Conservation (phyloP, 1,284 basidiomycete species). For the Leucocoprinus gongylophorus region DNA sequence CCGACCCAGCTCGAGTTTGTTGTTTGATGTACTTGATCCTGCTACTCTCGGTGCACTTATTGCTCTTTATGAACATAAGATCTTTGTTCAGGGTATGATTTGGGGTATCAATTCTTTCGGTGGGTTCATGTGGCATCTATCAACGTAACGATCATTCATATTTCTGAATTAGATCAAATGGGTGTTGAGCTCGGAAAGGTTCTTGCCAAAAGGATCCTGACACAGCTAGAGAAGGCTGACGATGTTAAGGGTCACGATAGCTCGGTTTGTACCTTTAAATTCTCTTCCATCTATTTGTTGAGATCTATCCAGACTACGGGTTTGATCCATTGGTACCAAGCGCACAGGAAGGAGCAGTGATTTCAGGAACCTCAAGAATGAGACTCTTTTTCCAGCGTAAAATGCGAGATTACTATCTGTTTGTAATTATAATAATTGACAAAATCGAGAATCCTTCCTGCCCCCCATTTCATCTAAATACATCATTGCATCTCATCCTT, state of each 20-base stretch:
- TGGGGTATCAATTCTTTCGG: conserved; percentile 99
- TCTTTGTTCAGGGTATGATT: conserved; percentile 93
- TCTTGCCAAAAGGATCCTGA: conserved; percentile 91
- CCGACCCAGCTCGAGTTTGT: conserved; percentile 93
- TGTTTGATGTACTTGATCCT: conserved; percentile 92
- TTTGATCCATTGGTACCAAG: conserved; percentile 92
- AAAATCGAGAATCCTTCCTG: no score
- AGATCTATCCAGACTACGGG: conserved; percentile 66
- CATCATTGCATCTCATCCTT: no score
- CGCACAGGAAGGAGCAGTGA: conserved; percentile 63
- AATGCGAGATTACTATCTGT: background rate
- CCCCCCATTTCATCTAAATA: no score
- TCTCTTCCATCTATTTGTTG: background rate
- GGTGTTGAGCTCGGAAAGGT: conserved; percentile 97
- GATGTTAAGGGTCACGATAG: conserved; percentile 90
- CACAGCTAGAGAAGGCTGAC: conserved; percentile 74
- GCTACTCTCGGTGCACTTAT: conserved; percentile 85
- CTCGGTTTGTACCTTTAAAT: conserved; percentile 54
- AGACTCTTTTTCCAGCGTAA: background rate
- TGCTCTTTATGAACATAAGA: conserved; percentile 98
- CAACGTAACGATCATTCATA: background rate
- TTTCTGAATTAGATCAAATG: conserved; percentile 68
- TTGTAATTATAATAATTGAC: background rate
- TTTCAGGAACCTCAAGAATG: background rate
- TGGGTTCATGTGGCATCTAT: conserved; percentile 26